Base-by-base conservation (phyloP, 2,329 filamentous ascomycete species). In the Capronia epimyces region DNA sequence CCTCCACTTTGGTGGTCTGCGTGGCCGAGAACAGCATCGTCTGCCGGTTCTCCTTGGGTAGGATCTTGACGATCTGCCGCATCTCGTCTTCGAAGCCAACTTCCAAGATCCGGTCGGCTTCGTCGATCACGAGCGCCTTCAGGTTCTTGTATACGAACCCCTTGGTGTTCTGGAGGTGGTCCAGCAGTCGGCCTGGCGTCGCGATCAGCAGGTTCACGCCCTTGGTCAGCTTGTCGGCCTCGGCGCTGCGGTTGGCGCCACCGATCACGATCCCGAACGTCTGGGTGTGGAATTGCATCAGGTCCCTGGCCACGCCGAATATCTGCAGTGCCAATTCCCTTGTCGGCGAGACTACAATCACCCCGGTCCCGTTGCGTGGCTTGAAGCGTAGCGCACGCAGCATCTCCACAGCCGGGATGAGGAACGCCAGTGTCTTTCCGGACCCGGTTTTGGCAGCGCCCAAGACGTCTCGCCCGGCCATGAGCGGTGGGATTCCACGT, bases 11-110 rank as follows among this genome's bases (percentile, higher is more conserved):
- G 49, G 91, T 97, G 2, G 93, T 98, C 70, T 97, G 93, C 3
- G 93, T 98, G 12, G 93, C 93, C 12, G 89, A 96, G 77, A 98
- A 98, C n/a, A 98, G 80, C 84, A 95, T 93, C 0, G 90, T 96
- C 71, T 97, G 91, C 53, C 93, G 78, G 60, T 90, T 82, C 51
- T 94, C 84, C 60, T 85, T 86, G 41, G 90, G 88, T 15, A 97
- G 74, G 49, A 97, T 93, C 76, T 94, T 94, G 69, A 97, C 84
- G 61, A 98, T 95, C 68, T 94, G 86, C 58, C 88, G 80, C 87
- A 98, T 95, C 73, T 98, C 93, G 65, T 97, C 93, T 70, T 98
- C 93, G 76, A 98, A 98, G 63, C 93, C 15, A 56, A 96, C 88
- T 72, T 98, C 93, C 39, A 98, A 75, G 57, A 98, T 96, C 42